Conservation (phyloP, 192 early-diverging fungal genomes). For the Entophlyctis luteolus region DNA sequence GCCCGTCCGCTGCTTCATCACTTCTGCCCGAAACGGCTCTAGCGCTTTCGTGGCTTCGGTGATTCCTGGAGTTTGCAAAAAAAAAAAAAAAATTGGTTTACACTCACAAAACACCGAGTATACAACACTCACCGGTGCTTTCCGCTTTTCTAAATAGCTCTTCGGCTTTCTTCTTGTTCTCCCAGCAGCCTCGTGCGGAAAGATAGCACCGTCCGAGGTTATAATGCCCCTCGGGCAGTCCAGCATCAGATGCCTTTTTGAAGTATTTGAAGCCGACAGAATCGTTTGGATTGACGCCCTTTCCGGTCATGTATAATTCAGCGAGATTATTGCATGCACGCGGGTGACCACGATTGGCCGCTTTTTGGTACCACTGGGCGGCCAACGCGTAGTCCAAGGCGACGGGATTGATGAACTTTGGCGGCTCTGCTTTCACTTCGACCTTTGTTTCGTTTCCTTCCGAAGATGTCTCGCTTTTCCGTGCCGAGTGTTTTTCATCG, state of each 20-base stretch:
- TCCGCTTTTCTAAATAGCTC: conserved; percentile 16
- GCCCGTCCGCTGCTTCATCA: conserved; percentile 18
- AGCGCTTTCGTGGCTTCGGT: conserved; percentile 17
- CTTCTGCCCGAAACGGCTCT: conserved; percentile 16
- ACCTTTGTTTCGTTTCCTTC: neutral
- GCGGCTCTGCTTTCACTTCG: neutral
- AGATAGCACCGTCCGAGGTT: conserved; percentile 18
- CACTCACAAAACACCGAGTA: neutral
- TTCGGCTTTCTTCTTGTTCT: conserved; percentile 19
- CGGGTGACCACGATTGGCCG: conserved; percentile 1
- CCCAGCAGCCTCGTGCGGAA: conserved; percentile 12
- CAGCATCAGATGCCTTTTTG: conserved; percentile 15
- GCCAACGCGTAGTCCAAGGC: neutral
- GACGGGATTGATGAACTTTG: conserved; percentile 9
- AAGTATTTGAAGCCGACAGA: conserved; percentile 18
- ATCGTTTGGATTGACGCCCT: conserved; percentile 1
- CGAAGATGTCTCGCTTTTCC: no score
- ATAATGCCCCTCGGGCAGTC: conserved; percentile 18
- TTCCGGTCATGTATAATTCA: conserved; percentile 26
- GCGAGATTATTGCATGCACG: conserved; percentile 25
- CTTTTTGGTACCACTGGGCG: conserved; percentile 17
- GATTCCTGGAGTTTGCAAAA: conserved; percentile 9
- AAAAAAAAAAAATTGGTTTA: neutral
- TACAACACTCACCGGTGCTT: neutral
- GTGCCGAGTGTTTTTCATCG: no score